Percentiles rank a stretch among this genome's conserved stretches.
Evolutionary conservation across 305 asterid species (phyloP).

Genomic region (Fraxinus nigra): DNA sequence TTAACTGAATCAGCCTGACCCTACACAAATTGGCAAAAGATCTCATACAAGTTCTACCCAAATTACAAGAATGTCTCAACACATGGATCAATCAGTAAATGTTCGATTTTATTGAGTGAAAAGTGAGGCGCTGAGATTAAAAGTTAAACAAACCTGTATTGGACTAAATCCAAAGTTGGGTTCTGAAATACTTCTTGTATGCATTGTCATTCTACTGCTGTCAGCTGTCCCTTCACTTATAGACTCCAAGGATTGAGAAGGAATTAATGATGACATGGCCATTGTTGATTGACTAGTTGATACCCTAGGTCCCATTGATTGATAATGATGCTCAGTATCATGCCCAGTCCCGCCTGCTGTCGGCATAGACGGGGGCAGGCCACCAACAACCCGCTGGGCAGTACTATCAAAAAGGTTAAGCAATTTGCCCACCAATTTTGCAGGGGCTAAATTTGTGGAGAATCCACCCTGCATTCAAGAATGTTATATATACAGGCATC

Average conservation of each 20-base stretch:
- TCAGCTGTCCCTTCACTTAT: slow-evolving; percentile 58
- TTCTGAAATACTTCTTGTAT: slow-evolving; percentile 90
- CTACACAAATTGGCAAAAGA: slow-evolving; percentile 26
- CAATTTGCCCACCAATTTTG: slow-evolving; percentile 65
- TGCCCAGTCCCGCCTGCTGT: slow-evolving; percentile 42
- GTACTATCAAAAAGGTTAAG: slow-evolving; percentile 71
- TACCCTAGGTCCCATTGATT: slow-evolving; percentile 58
- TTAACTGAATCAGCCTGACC: slow-evolving; percentile 65
- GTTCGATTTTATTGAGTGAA: slow-evolving; percentile 6
- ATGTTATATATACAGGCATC: slow-evolving; percentile 19
- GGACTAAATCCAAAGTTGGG: slow-evolving; percentile 97
- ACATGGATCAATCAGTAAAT: slow-evolving; percentile 9
- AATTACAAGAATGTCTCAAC: not conserved
- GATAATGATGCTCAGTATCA: slow-evolving; percentile 44
- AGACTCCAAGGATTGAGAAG: slow-evolving; percentile 73
- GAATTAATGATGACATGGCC: slow-evolving; percentile 81
- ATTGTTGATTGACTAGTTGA: slow-evolving; percentile 85
- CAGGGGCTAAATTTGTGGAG: slow-evolving; percentile 73
- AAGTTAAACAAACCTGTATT: slow-evolving; percentile 62
- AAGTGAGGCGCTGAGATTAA: slow-evolving; percentile 1
- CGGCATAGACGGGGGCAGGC: slow-evolving; percentile 69
- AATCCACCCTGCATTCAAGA: slow-evolving; percentile 72
- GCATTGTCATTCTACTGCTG: slow-evolving; percentile 50
- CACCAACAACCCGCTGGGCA: slow-evolving; percentile 82
- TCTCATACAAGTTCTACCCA: slow-evolving; percentile 4